Percentiles rank a stretch among this genome's conserved stretches.
These are phyloP conservation scores for Lecanoromycetidae sp. DNA, from an alignment of 2,329 filamentous ascomycete genomes.

Conservation along the genomic window DNA sequence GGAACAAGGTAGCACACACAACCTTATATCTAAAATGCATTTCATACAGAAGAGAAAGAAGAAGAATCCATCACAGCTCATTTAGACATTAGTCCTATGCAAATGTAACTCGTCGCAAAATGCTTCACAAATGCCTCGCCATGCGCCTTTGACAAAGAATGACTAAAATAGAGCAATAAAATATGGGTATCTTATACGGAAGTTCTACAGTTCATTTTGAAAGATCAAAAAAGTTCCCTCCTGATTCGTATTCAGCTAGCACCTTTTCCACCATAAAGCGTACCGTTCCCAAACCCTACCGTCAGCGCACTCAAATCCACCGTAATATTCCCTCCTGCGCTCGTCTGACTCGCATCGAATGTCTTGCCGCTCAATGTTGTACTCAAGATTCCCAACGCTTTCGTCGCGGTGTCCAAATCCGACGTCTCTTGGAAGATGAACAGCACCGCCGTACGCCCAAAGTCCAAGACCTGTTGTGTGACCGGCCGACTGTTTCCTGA, in stretches of 20 bases:
- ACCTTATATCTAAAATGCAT: no score
- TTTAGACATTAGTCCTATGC: conserved; percentile 8
- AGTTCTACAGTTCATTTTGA: no score
- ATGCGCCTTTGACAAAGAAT: background rate
- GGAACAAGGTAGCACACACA: no score
- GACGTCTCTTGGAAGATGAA: conserved; percentile 22
- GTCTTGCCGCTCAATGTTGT: conserved; percentile 6
- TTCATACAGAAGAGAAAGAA: no score
- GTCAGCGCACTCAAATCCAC: conserved; percentile 15
- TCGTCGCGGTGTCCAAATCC: conserved; percentile 15
- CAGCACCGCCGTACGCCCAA: conserved; percentile 22
- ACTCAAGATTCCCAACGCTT: conserved; percentile 16
- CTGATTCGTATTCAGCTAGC: background rate
- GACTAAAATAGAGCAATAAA: background rate
- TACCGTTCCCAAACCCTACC: conserved; percentile 17
- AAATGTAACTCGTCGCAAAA: background rate
- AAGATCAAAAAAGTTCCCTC: no score
- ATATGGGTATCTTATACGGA: no score
- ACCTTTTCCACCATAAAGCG: conserved; percentile 13
- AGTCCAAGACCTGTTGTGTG: conserved; percentile 19
- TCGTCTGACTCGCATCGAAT: conserved; percentile 12
- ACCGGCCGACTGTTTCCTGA: conserved; percentile 16
- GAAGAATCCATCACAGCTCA: conserved; percentile 1
- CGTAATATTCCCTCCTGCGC: conserved; percentile 9
- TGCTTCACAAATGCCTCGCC: conserved; percentile 1